A percentile compares a stretch with the other conserved stretches of the same genome.
These are phyloP conservation scores for Stipa capillata DNA, from an alignment of 176 grass and related monocot genomes.

Conservation along the genomic window DNA sequence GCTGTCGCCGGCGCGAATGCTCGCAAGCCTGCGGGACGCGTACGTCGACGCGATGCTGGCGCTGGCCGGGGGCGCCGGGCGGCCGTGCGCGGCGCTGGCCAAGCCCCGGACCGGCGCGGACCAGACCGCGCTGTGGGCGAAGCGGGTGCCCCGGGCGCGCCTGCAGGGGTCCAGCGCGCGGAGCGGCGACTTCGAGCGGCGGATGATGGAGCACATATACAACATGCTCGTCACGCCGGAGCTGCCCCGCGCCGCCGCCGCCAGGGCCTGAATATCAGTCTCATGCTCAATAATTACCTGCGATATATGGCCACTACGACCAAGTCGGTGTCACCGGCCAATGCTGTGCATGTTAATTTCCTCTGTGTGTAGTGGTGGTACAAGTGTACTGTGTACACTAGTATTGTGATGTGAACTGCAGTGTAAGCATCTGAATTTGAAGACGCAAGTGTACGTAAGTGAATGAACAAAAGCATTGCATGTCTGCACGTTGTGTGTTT, in stretches of 20 bases:
- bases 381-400: background rate
- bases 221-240: constrained; percentile 36
- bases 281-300: background rate
- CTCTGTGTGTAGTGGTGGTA: background rate
- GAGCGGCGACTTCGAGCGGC: constrained; percentile 37
- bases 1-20: constrained; percentile 26
- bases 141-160: constrained; percentile 29
- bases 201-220: constrained; percentile 60
- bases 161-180: background rate
- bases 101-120: constrained; percentile 10
- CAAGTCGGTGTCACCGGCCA: background rate
- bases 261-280: background rate
- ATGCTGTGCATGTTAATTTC: background rate
- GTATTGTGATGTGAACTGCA: background rate
- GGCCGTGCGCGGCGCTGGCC: constrained; percentile 18
- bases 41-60: constrained; percentile 53
- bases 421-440: background rate
- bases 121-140: constrained; percentile 22
- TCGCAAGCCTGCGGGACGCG: constrained; percentile 25
- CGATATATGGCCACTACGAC: background rate
- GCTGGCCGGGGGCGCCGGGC: constrained; percentile 15
- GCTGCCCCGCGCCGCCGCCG: constrained; percentile 11
- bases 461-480: no score
- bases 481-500: no score
- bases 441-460: no score